These are phyloP conservation scores for Naganishia liquefaciens DNA, from an alignment of 1,284 basidiomycete species.

Conservation along the genomic window DNA sequence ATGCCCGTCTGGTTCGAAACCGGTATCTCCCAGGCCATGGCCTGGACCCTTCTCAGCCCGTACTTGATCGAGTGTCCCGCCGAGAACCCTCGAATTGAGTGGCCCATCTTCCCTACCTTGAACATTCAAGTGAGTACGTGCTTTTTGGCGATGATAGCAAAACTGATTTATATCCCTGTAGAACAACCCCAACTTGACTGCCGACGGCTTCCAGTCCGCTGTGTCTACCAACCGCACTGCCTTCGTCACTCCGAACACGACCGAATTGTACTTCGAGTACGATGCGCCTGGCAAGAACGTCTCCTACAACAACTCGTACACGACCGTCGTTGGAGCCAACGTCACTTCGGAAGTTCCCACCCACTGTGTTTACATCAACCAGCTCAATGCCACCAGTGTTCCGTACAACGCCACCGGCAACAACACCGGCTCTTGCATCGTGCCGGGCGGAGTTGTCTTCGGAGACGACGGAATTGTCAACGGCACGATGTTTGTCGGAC, in stretches of 20 bases:
- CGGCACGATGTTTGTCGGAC: constrained; percentile 63
- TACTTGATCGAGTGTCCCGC: constrained; percentile 64
- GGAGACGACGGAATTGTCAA: constrained; percentile 45
- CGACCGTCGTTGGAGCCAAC: constrained; percentile 52
- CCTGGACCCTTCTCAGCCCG: constrained; percentile 62
- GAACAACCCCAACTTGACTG: constrained; percentile 41
- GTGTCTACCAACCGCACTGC: constrained; percentile 60
- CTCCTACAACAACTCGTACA: constrained; percentile 61
- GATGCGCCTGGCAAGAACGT: constrained; percentile 61
- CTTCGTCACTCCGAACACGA: constrained; percentile 57
- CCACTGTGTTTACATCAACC: constrained; percentile 60
- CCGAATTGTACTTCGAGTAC: constrained; percentile 60
- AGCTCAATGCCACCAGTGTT: constrained; percentile 67
- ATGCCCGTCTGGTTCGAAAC: constrained; percentile 59
- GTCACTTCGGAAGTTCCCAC: constrained; percentile 37
- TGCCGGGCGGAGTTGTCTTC: constrained; percentile 60
- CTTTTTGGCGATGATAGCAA: too few relatives aligned
- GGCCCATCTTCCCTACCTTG: constrained; percentile 61
- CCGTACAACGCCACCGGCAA: constrained; percentile 56
- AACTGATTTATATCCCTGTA: constrained; percentile 38
- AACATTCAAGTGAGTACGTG: constrained; percentile 48
- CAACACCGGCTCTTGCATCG: constrained; percentile 56
- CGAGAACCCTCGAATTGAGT: constrained; percentile 62
- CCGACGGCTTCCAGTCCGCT: constrained; percentile 51
- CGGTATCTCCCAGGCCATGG: constrained; percentile 63